Evolutionary conservation across 441 rosid genomes (phyloP), one percentile per base, ranked within the genome.

Genomic region (Daphne laureola): DNA sequence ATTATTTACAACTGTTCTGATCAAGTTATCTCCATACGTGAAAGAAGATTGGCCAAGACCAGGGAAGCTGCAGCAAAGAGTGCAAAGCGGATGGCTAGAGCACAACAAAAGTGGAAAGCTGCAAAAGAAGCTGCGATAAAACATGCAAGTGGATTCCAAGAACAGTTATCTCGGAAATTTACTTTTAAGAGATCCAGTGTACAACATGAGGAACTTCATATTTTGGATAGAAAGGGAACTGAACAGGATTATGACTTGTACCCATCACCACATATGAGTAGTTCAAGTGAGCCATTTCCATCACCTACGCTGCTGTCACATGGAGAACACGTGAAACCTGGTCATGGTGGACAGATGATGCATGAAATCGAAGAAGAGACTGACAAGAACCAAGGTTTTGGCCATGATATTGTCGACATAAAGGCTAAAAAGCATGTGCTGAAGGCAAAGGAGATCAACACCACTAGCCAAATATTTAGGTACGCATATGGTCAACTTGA

Each of bases 1-100:
- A 81, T 90, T 69, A 77, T 94, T 61, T 87, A 94, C 76, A 86
- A 90, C 58, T 94, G 91, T 62, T 90, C 95, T 27, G 99, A 86
- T 62, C 99, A 87, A 80, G 89, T 94, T 65, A 68, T 90, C 31
- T 70, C 79, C 35, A 85, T 85, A 17, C 82, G 93, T 67, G 95
- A 87, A 67, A 81, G 80, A 55, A 73, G 95, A 61, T 73, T 75
- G 47, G 88, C 98, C 3, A 86, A 86, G 58, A 78, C 95, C 46
- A 81, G 98, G 57, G 98, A 87, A 66, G 79, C 93, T 55, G 96
- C 98, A 1, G 97, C 86, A 44, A 81, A 73, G 76, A 79, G 73
- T 63, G 82, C 79, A 41, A 74, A 80, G 64, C 83, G 79, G 67
- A 82, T 79, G 31, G 91, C 83, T 25, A 81, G 70, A 72, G 95